Conservation (phyloP, 2,329 filamentous ascomycete species). For the Lasiodiplodia gonubiensis region DNA sequence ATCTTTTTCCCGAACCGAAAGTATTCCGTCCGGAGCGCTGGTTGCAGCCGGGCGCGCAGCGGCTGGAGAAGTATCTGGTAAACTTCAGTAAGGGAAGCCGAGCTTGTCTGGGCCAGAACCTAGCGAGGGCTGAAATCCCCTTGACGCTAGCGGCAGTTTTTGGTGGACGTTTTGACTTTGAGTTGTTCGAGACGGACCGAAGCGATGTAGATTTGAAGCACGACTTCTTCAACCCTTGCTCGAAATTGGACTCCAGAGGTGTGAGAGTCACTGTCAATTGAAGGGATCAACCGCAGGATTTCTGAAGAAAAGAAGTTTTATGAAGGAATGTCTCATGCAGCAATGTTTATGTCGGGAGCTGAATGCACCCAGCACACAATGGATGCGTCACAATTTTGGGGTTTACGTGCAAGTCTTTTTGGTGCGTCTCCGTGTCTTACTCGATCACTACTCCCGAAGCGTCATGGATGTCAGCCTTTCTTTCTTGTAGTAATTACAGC, state of each 20-base stretch:
- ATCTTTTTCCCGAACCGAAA: conserved; percentile 32
- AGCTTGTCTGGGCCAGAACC: conserved; percentile 31
- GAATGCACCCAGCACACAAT: background rate
- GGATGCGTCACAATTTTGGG: background rate
- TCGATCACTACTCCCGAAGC: background rate
- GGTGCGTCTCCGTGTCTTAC: too few relatives aligned
- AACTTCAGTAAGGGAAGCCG: conserved; percentile 33
- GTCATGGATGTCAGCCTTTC: background rate
- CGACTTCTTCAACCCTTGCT: conserved; percentile 32
- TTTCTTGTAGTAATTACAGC: background rate
- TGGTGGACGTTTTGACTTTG: conserved; percentile 16
- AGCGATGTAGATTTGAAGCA: conserved; percentile 30
- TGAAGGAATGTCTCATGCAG: background rate
- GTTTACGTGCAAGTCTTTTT: background rate
- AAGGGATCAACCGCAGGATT: background rate
- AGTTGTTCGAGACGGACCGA: conserved; percentile 28
- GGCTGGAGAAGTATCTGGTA: conserved; percentile 32
- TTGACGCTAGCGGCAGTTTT: conserved; percentile 21
- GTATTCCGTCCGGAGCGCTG: conserved; percentile 34
- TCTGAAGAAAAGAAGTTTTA: background rate
- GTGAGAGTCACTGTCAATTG: conserved; percentile 26
- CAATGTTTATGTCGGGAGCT: background rate
- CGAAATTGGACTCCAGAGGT: conserved; percentile 29
- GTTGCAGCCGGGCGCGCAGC: conserved; percentile 30
- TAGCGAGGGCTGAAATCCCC: conserved; percentile 24